These are phyloP conservation scores for Cutaneotrichosporon cyanovorans DNA, from an alignment of 1,284 basidiomycete species.

Conservation along the genomic window DNA sequence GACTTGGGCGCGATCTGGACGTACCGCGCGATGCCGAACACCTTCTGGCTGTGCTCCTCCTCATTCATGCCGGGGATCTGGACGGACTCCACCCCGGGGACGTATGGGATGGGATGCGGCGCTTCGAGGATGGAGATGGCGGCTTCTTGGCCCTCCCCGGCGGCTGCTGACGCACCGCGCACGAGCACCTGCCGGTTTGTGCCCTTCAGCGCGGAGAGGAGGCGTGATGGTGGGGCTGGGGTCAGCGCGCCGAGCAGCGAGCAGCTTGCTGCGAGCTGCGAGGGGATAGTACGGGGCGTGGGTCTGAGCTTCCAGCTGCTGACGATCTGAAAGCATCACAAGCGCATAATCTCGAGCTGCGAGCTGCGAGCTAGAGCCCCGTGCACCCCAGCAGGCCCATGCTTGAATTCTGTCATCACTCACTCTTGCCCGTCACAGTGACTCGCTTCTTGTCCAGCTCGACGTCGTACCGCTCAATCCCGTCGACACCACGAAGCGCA, in stretches of 20 bases:
- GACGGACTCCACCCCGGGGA: slow-evolving; percentile 14
- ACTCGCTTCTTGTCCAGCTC: slow-evolving; percentile 44
- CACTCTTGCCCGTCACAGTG: slow-evolving; percentile 43
- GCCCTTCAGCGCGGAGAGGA: slow-evolving; percentile 42
- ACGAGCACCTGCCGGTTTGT: slow-evolving; percentile 47
- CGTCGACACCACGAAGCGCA: slow-evolving; percentile 31
- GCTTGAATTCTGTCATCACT: slow-evolving; percentile 8
- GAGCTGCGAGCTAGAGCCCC: too few relatives aligned
- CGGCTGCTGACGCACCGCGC: slow-evolving; percentile 36
- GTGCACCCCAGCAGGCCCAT: too few relatives aligned
- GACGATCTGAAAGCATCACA: too few relatives aligned
- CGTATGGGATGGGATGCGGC: slow-evolving; percentile 31
- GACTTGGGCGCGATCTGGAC: slow-evolving; percentile 44
- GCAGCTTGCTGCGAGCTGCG: too few relatives aligned
- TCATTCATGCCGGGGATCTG: slow-evolving; percentile 35
- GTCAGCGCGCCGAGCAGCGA: too few relatives aligned
- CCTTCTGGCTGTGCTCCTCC: slow-evolving; percentile 42
- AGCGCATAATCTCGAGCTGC: too few relatives aligned
- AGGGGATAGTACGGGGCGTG: too few relatives aligned
- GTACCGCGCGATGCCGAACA: slow-evolving; percentile 46
- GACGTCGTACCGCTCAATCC: slow-evolving; percentile 45
- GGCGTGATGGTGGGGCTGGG: slow-evolving; percentile 43
- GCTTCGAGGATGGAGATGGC: slow-evolving; percentile 47
- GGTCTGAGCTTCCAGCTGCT: background rate
- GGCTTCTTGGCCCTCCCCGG: slow-evolving; percentile 25